Conservation (phyloP, 805 yeast species). For the Monosporozyma yasuniensis region DNA sequence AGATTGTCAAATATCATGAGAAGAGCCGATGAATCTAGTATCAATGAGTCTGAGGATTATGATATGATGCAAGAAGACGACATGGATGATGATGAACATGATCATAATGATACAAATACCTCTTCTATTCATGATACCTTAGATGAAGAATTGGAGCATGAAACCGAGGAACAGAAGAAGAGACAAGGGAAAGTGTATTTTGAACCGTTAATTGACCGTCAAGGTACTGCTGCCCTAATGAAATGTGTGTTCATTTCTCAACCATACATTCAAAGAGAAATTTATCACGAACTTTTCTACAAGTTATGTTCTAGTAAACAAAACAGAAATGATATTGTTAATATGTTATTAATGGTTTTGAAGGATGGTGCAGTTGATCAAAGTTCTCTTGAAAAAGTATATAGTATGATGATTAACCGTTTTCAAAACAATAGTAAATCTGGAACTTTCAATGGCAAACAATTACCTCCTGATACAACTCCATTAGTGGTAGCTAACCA, state of each 20-base stretch:
- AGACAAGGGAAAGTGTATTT: constrained; percentile 29
- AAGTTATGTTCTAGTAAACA: constrained; percentile 69
- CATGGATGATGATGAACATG: not conserved
- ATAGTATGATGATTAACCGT: constrained; percentile 44
- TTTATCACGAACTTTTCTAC: constrained; percentile 55
- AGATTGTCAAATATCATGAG: constrained; percentile 18
- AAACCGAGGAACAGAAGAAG: constrained; percentile 7
- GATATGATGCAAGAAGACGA: constrained; percentile 12
- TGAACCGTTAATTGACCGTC: constrained; percentile 63
- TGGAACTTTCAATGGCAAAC: constrained; percentile 8
- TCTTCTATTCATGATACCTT: not conserved
- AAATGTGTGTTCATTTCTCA: constrained; percentile 69
- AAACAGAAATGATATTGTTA: constrained; percentile 65
- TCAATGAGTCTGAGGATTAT: constrained; percentile 13
- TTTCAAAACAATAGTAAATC: constrained; percentile 30
- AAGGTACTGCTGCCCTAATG: constrained; percentile 66
- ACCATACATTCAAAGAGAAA: constrained; percentile 50
- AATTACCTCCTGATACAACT: constrained; percentile 52
- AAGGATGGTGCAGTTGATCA: constrained; percentile 67
- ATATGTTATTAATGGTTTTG: constrained; percentile 55
- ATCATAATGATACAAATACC: not conserved
- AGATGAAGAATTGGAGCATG: constrained; percentile 9
- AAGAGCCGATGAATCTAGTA: constrained; percentile 2
- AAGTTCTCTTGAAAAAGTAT: constrained; percentile 52
- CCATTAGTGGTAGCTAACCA: constrained; percentile 70